phyloP scores from a whole-genome alignment of 257 asterid genomes.

The Henckelia pumila region DNA sequence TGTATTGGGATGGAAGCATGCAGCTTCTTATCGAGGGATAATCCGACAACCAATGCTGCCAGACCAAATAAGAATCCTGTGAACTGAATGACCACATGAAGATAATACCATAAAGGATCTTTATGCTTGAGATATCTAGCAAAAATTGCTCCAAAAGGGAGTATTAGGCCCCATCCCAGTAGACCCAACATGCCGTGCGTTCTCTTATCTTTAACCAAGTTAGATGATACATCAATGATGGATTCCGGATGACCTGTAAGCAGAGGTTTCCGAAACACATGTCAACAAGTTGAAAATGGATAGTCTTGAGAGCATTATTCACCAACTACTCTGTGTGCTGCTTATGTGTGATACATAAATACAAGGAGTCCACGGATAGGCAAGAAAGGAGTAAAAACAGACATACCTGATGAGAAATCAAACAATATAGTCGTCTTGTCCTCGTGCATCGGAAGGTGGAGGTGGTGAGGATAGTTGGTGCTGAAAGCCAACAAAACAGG shows the following conservation, averaged over 20 bases:
- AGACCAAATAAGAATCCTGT: constrained; percentile 70
- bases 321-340: not conserved
- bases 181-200: constrained; percentile 75
- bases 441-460: constrained; percentile 66
- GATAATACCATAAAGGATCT: constrained; percentile 68
- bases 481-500: constrained; percentile 74
- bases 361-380: not conserved
- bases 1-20: constrained; percentile 66
- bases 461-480: constrained; percentile 72
- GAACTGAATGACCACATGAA: constrained; percentile 69
- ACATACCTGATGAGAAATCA: constrained; percentile 78
- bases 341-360: not conserved
- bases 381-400: not conserved
- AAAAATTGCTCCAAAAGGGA: constrained; percentile 69
- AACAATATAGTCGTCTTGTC: constrained; percentile 58
- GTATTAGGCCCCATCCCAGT: constrained; percentile 79
- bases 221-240: constrained; percentile 26
- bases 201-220: constrained; percentile 46
- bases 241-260: constrained; percentile 43
- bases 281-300: not conserved
- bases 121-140: constrained; percentile 72
- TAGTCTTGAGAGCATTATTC: not conserved
- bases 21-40: constrained; percentile 56
- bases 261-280: not conserved
- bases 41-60: constrained; percentile 63